A percentile compares a stretch with the other conserved stretches of the same genome.
These are phyloP conservation scores for Auricularia heimuer DNA, from an alignment of 768 basidiomycete genomes.

Conservation along the genomic window DNA sequence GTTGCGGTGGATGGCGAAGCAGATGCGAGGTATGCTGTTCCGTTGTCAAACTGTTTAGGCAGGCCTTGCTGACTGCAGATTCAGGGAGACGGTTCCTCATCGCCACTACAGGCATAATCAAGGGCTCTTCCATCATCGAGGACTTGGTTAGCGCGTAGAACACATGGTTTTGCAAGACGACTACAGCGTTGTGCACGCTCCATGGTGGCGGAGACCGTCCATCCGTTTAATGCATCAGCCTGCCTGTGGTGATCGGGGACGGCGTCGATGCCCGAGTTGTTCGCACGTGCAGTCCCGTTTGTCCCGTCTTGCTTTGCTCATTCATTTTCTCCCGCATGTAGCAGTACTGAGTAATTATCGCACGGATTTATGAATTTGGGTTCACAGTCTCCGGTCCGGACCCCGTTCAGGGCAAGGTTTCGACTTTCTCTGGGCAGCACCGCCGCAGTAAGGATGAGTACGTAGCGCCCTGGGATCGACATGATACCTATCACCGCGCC, in stretches of 20 bases:
- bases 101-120: slow-evolving; percentile 86
- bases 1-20: slow-evolving; percentile 81
- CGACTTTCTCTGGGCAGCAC: too few relatives aligned
- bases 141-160: slow-evolving; percentile 8
- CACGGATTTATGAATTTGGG: too few relatives aligned
- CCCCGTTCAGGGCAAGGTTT: too few relatives aligned
- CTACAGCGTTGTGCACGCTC: too few relatives aligned
- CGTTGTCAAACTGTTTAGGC: not conserved
- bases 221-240: too few relatives aligned
- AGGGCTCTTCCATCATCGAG: slow-evolving; percentile 34
- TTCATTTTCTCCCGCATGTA: not conserved
- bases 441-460: too few relatives aligned
- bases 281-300: not conserved
- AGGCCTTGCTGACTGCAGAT: slow-evolving; percentile 8
- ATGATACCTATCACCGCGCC: too few relatives aligned
- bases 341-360: not conserved
- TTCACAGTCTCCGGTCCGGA: too few relatives aligned
- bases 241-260: too few relatives aligned
- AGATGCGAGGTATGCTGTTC: slow-evolving; percentile 55
- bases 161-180: too few relatives aligned
- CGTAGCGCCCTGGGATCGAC: too few relatives aligned
- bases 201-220: too few relatives aligned
- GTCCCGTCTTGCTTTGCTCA: not conserved
- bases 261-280: not conserved
- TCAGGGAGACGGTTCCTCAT: slow-evolving; percentile 81